These are phyloP conservation scores for Penicillium parvum DNA, from an alignment of 495 filamentous ascomycete species.

Conservation along the genomic window DNA sequence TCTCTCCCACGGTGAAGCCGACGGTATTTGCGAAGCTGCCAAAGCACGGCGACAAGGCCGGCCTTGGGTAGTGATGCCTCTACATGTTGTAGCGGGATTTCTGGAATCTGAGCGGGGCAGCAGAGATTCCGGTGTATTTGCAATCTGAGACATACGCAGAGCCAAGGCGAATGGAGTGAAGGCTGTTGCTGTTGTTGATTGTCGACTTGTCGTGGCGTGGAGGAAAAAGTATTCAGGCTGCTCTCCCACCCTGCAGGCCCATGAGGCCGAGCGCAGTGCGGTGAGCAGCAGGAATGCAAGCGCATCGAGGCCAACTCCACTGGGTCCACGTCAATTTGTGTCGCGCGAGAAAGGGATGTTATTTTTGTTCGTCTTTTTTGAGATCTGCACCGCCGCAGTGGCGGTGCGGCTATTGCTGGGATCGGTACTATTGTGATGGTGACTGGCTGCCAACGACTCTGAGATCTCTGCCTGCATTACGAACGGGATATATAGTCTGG, in stretches of 20 bases:
- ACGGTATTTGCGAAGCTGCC: conserved; percentile 35
- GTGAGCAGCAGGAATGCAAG: conserved; percentile 14
- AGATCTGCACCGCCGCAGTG: conserved; percentile 26
- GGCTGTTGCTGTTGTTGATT: no score
- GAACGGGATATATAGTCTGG: no score
- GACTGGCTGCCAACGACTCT: no score
- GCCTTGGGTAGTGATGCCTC: conserved; percentile 74
- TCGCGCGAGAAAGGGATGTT: conserved; percentile 8
- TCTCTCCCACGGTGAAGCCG: no score
- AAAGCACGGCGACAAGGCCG: conserved; percentile 72
- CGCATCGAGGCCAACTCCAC: conserved; percentile 11
- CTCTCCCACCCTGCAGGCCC: not conserved
- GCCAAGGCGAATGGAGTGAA: not conserved
- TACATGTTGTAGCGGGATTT: conserved; percentile 79
- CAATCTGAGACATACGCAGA: conserved; percentile 63
- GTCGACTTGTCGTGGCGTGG: no score
- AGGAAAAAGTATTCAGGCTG: no score
- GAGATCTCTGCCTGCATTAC: no score
- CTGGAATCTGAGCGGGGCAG: conserved; percentile 75
- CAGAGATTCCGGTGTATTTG: conserved; percentile 79
- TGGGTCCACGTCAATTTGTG: conserved; percentile 9
- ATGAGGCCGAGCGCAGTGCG: conserved; percentile 9
- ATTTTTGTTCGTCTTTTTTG: conserved; percentile 11
- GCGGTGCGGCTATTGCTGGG: conserved; percentile 19
- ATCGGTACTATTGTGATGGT: no score